Evolutionary conservation across 2,329 filamentous ascomycete species (phyloP), one percentile per base, ranked within the genome.

Genomic region (Aspergillus jensenii): DNA sequence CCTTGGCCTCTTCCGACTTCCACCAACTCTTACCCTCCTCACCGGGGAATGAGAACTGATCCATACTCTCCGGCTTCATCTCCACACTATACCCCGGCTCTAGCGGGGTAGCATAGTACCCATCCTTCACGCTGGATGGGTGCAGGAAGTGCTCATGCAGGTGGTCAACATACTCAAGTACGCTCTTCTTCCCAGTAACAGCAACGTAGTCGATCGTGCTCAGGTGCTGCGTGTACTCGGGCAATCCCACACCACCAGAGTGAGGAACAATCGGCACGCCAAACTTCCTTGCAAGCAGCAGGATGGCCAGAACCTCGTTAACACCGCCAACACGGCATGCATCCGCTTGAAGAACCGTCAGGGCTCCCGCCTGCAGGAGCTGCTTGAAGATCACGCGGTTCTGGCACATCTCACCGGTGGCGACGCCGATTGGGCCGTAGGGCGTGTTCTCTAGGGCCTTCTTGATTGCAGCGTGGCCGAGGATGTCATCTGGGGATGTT

Each of bases 331-430:
- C 84, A 25, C 92, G 88, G 80, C 91, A 96, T 3, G 92, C 92
- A 68, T 96, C 92, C 67, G 95, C 90, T 76, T 96, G 92, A 73
- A 91, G 91, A 19, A 96, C 86, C 69, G 95, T 91, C 67, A 96
- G 90, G 60, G 91, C 90, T 51, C 89, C 89, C 2, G 86, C 81
- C 72, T 88, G 85, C 52, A 96, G 84, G 60, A 96, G 84, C 77
- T 96, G 92, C 83, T 96, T 96, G 85, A 96, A 96, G 68, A 96
- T 86, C 64, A 96, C 90, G 40, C 92, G 87, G 81, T 96, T 96
- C 80, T 96, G 92, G 79, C 91, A 95, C 91, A 96, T 96, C 79
- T 96, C 92, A 62, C 92, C 92, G 0, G 92, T 96, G 7, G 92
- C 92, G 5, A 96, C 92, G 58, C 90, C 90, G 67, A 96, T 91